Base-by-base conservation (phyloP, 306 rosid genomes). In the Trifolium pratense region DNA sequence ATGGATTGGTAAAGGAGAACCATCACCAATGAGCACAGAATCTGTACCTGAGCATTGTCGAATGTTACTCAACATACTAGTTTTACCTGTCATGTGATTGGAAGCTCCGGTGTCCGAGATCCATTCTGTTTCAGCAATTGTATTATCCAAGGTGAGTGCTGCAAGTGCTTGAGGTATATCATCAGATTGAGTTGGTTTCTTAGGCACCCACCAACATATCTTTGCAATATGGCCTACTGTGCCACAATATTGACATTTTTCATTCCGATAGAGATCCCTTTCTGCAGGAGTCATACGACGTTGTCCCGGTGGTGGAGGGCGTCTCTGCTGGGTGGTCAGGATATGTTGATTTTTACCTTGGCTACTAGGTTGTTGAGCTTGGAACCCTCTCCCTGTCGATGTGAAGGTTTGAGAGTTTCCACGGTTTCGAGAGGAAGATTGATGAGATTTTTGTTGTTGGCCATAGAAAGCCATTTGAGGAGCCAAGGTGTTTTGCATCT, bases 111-210 rank as follows among this genome's bases (percentile, higher is more conserved):
- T 21, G 25, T 21, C 25, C 25, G n/a, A 68, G 5, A 12, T 68
- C 60, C 73, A 68, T 48, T 48, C 25, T 15, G 29, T 68, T 15
- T 68, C 60, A 68, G 66, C 42, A 14, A 59, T 59, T 26, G 40
- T 29, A 10, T 59, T 29, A 11, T 59, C 66, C n/a, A 59, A 20
- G 10, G 73, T 68, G 45, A 68, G 60, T 2, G 59, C 29, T 15
- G 29, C 43, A 15, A 68, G 45, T 7, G 26, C 60, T 68, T 68
- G 60, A 6, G 61, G 37, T 25, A 25, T 25, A 25, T 57, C 63
- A 57, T 25, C 9, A 13, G 17, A 25, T 13, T 25, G 37, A 12
- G 63, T 57, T 5, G 37, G 37, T 12, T 57, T 57, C 16, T 57
- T 57, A 1, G 37, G 37, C 14, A 57, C 36, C 37, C 36, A 57